phyloP scores from a whole-genome alignment of 2,329 filamentous ascomycete genomes.

The Raffaelea ambrosiae region DNA sequence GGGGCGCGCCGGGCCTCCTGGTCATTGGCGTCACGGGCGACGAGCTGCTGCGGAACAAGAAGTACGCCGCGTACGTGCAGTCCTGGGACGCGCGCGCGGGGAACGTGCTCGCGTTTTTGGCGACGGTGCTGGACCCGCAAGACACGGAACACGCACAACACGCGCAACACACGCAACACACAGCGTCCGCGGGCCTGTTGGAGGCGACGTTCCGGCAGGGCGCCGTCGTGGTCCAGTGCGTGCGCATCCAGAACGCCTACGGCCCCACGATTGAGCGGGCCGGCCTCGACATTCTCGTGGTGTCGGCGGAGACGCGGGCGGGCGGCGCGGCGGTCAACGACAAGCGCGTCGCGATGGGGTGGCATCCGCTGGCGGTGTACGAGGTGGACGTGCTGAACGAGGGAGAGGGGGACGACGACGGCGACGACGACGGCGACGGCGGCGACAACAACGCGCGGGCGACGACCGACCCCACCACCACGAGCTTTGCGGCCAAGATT shows the following conservation, averaged over 20 bases:
- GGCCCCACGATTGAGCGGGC: conserved; percentile 84
- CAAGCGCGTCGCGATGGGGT: conserved; percentile 67
- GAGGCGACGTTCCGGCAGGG: conserved; percentile 47
- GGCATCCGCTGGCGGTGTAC: conserved; percentile 68
- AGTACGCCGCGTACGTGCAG: conserved; percentile 72
- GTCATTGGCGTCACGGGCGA: conserved; percentile 87
- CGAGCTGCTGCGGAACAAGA: conserved; percentile 79
- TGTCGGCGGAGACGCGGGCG: conserved; percentile 78
- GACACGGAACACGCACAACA: conserved; percentile 31
- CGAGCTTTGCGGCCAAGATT: conserved; percentile 73
- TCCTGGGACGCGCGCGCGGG: conserved; percentile 68
- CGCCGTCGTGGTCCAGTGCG: conserved; percentile 62
- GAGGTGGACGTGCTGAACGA: conserved; percentile 84
- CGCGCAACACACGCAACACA: conserved; percentile 13
- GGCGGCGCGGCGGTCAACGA: conserved; percentile 82
- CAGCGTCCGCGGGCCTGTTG: conserved; percentile 25
- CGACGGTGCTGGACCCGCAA: conserved; percentile 44
- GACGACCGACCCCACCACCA: conserved; percentile 24
- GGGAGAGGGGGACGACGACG: conserved; percentile 39
- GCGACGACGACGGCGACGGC: conserved; percentile 3
- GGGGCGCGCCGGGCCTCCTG: conserved; percentile 41
- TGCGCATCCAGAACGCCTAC: conserved; percentile 79
- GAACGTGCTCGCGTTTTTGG: conserved; percentile 65
- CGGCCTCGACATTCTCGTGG: conserved; percentile 68
- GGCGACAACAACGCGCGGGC: not conserved